Base-by-base conservation (phyloP, 2,329 filamentous ascomycete genomes). In the Zymoseptoria tritici region DNA sequence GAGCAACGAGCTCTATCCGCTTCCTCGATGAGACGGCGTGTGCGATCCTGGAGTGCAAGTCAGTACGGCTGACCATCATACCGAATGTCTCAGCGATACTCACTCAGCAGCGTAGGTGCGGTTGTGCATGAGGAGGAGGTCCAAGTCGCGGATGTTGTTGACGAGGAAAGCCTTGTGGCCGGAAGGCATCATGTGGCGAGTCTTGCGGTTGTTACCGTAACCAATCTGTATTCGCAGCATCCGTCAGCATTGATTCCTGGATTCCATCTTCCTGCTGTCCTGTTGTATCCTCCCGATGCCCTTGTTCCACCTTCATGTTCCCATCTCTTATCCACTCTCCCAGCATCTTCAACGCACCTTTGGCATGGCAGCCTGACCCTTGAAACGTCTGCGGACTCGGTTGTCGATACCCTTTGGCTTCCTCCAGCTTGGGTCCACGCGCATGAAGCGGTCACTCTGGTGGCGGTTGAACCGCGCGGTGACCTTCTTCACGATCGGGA, bases 331-430 rank as follows among this genome's bases (percentile, higher is more conserved):
- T 20, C 50, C 29, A 29, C 42, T 16, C 49, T 31, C 56, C 29
- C 55, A 52, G 13, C 49, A 29, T 54, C 29, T 59, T 61, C 67
- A 67, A 72, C 90, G 78, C 92, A 97, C 93, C 85, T 91, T 96
- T 81, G 94, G 94, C 93, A 99, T 97, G 76, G 87, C 86, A 80
- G 89, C 88, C 82, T 90, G 90, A 76, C 94, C 91, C 82, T 90
- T 91, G 86, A 99, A 99, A 72, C 94, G 90, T 85, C 94, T 87
- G 79, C 94, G 90, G 78, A 99, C 93, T 76, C 90, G 84, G 85
- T 92, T 96, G 83, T 99, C 94, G 81, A 99, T 99, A 91, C 94
- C 94, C 90, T 99, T 99, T 72, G 94, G 94, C 86, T 97, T 99
- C 83, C 94, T 89, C 94, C 94, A 99, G 85, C 85, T 88, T 71